Evolutionary conservation across 2,329 filamentous ascomycete species (phyloP).

Genomic region (Parascedosporium putredinis): DNA sequence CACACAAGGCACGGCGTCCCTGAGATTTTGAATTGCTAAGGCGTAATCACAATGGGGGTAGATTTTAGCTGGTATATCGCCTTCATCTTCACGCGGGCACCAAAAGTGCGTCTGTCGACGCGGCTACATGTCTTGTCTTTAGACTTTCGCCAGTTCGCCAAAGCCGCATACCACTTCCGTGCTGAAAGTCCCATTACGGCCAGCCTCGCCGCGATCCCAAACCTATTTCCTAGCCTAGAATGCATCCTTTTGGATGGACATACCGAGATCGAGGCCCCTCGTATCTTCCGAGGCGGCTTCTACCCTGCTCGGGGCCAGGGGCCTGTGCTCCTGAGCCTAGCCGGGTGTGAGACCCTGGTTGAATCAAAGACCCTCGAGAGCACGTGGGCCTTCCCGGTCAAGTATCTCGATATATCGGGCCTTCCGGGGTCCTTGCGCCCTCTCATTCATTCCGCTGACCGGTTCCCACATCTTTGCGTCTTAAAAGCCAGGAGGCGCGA

Average conservation of each 20-base stretch:
- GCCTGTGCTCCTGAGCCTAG: conserved; percentile 34
- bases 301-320: conserved; percentile 2
- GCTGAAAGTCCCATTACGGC: conserved; percentile 26
- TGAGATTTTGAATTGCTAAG: too few species aligned
- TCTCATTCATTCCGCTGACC: conserved; percentile 23
- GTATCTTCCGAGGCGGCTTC: conserved; percentile 12
- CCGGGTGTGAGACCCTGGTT: conserved; percentile 28
- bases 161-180: conserved; percentile 29
- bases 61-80: conserved; percentile 38
- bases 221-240: conserved; percentile 31
- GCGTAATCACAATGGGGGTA: conserved; percentile 21
- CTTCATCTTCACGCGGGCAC: conserved; percentile 30
- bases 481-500: conserved; percentile 39
- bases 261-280: conserved; percentile 29
- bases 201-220: conserved; percentile 27
- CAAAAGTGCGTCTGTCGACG: conserved; percentile 23
- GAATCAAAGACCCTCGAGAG: conserved; percentile 27
- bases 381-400: background rate
- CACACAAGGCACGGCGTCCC: too few species aligned
- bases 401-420: conserved; percentile 37
- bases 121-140: conserved; percentile 34
- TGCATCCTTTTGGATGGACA: conserved; percentile 39
- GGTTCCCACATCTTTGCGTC: conserved; percentile 36
- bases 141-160: conserved; percentile 35
- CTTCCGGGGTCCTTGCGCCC: conserved; percentile 33